Conservation (phyloP, 768 basidiomycete genomes). For the Cyclocybe aegerita region DNA sequence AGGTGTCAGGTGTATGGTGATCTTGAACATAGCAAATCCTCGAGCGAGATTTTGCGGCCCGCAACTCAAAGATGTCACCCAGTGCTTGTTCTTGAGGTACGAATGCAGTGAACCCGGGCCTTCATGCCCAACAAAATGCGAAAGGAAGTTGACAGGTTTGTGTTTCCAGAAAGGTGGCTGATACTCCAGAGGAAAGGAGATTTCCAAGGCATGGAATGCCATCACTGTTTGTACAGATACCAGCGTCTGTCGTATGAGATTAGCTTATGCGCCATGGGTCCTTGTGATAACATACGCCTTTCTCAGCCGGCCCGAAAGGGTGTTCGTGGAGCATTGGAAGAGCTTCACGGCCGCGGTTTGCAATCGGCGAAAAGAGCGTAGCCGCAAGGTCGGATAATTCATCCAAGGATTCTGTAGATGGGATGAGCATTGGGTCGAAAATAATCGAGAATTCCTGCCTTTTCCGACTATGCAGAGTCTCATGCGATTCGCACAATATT, state of each 20-base stretch:
- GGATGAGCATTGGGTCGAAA: constrained; percentile 1
- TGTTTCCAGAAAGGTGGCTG: constrained; percentile 72
- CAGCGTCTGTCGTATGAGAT: constrained; percentile 51
- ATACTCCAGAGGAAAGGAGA: constrained; percentile 77
- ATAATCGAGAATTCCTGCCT: constrained; percentile 41
- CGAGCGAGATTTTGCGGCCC: constrained; percentile 72
- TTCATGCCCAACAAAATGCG: constrained; percentile 89
- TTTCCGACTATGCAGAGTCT: constrained; percentile 75
- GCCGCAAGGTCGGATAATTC: constrained; percentile 64
- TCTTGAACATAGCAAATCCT: constrained; percentile 88
- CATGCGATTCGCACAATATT: constrained; percentile 86
- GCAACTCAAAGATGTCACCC: constrained; percentile 74
- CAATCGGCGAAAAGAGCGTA: constrained; percentile 69
- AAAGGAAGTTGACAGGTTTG: constrained; percentile 75
- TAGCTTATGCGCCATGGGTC: constrained; percentile 14
- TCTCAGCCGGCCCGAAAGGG: constrained; percentile 71
- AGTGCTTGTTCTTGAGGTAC: constrained; percentile 86
- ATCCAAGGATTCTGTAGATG: constrained; percentile 69
- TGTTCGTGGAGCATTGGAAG: constrained; percentile 67
- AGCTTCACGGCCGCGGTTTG: constrained; percentile 60
- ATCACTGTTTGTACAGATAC: constrained; percentile 89
- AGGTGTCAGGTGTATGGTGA: constrained; percentile 76
- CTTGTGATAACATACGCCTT: constrained; percentile 53
- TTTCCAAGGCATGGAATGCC: constrained; percentile 80
- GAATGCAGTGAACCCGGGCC: constrained; percentile 90